Base-by-base conservation (phyloP, 257 asterid species). In the Galeopsis tetrahit region DNA sequence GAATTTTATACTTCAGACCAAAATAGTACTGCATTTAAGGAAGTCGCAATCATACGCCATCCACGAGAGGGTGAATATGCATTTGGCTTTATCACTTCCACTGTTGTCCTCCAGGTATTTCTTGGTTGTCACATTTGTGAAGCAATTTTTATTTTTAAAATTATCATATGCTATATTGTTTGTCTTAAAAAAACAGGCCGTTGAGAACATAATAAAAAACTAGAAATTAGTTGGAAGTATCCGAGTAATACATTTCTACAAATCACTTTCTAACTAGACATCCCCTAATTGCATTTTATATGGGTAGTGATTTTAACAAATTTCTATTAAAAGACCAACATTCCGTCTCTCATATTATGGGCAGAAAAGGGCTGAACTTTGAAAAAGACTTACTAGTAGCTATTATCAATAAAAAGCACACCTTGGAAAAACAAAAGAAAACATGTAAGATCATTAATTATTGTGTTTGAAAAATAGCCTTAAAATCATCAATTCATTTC, bases 11-110 rank as follows among this genome's bases (percentile, higher is more conserved):
- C 77, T 73, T 68, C 90, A 92, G 98, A 92, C 75, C 92, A 92
- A 78, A 88, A 89, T 70, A 89, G 87, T 67, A 86, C 96, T 43
- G 98, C 98, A 33, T 92, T 92, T 66, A 92, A 92, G 81, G 96
- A 92, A 82, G 98, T 92, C 52, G 98, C 96, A 53, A 89, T 89
- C 69, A 89, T 92, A 44, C 86, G 85, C 15, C 98, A 92, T 57
- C 98, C 98, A 8, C 98, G 98, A 53, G 93, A 89, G 66, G 96
- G 98, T 77, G 96, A 91, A 85, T 91, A 91, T 79, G 97, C 96
- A 72, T 89, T 91, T 85, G 97, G 97, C 48, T 91, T 91, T 70
- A 91, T 91, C 88, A 91, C 97, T 75, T 91, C 97, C 33, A 77
- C 95, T n/a, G 92, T 91, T 68, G 55, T 88, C 70, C 96, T 92